These are phyloP conservation scores for Neofusicoccum sp. DNA, from an alignment of 2,329 filamentous ascomycete genomes.

Conservation along the genomic window DNA sequence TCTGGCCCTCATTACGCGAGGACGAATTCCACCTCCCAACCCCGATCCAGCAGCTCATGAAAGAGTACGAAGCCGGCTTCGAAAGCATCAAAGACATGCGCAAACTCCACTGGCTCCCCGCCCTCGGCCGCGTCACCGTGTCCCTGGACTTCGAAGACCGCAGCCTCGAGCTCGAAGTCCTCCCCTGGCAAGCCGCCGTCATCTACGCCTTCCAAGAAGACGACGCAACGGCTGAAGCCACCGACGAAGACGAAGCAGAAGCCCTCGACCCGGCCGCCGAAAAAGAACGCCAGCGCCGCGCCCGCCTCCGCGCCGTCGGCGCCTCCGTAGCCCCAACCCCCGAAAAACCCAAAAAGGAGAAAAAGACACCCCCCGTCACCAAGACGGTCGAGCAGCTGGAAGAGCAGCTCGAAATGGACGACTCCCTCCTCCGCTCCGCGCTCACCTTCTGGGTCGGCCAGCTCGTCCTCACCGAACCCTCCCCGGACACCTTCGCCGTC, in stretches of 20 bases:
- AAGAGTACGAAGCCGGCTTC: constrained; percentile 72
- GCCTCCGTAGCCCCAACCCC: constrained; percentile 27
- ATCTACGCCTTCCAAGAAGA: constrained; percentile 74
- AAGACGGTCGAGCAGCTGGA: constrained; percentile 48
- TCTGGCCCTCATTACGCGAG: constrained; percentile 81
- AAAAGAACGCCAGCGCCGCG: constrained; percentile 23
- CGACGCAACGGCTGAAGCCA: constrained; percentile 27
- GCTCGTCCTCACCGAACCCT: constrained; percentile 55
- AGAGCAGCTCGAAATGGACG: constrained; percentile 65
- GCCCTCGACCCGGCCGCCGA: constrained; percentile 10
- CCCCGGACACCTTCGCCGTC: constrained; percentile 59
- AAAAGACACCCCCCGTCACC: constrained; percentile 27
- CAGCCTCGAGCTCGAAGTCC: constrained; percentile 68
- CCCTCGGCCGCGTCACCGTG: constrained; percentile 75
- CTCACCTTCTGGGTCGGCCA: constrained; percentile 71
- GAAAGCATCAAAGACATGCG: constrained; percentile 76
- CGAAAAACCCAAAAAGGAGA: background rate
- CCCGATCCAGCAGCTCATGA: constrained; percentile 60
- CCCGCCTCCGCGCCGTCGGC: constrained; percentile 30
- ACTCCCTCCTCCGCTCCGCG: constrained; percentile 65
- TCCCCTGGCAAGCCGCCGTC: constrained; percentile 82
- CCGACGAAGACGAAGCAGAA: constrained; percentile 16
- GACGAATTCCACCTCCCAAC: constrained; percentile 66
- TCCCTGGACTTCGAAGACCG: constrained; percentile 83
- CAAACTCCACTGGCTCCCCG: constrained; percentile 85